Evolutionary conservation across 164 flowering plant genomes (phyloP).

Genomic region (Cinnamomum micranthum): DNA sequence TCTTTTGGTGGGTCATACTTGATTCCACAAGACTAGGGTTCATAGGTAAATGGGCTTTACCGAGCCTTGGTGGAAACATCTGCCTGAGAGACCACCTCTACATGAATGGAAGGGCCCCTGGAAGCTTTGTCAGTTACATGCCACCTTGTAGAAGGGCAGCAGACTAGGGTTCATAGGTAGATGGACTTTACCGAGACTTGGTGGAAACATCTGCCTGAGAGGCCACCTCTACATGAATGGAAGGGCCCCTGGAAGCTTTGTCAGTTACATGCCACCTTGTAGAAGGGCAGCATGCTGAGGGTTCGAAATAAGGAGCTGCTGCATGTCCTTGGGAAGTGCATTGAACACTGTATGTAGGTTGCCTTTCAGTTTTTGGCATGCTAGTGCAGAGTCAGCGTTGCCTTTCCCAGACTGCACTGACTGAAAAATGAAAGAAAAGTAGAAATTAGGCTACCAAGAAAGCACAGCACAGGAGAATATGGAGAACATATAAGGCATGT

Average conservation of each 20-base stretch:
- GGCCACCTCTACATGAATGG: slow-evolving; percentile 7
- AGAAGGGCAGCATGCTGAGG: slow-evolving; percentile 72
- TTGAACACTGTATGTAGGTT: slow-evolving; percentile 68
- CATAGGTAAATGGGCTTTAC: neutral
- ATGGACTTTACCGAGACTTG: slow-evolving; percentile 2
- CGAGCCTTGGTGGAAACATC: neutral
- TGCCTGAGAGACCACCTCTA: neutral
- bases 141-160: slow-evolving; percentile 54
- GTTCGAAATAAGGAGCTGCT: slow-evolving; percentile 73
- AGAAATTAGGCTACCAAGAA: slow-evolving; percentile 1
- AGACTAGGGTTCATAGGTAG: neutral
- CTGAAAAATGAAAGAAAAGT: slow-evolving; percentile 12
- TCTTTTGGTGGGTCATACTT: slow-evolving; percentile 1
- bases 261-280: slow-evolving; percentile 35
- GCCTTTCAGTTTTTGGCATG: slow-evolving; percentile 58
- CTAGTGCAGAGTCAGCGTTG: slow-evolving; percentile 37
- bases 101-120: slow-evolving; percentile 25
- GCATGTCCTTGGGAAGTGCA: slow-evolving; percentile 85
- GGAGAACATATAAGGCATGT: neutral
- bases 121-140: slow-evolving; percentile 32
- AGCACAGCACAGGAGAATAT: neutral
- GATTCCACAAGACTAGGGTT: neutral
- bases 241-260: slow-evolving; percentile 31
- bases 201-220: neutral
- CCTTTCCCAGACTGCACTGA: slow-evolving; percentile 47